Percentiles rank a stretch among this genome's conserved stretches.
These are phyloP conservation scores for Luffa acutangula DNA, from an alignment of 306 rosid species.

Conservation along the genomic window DNA sequence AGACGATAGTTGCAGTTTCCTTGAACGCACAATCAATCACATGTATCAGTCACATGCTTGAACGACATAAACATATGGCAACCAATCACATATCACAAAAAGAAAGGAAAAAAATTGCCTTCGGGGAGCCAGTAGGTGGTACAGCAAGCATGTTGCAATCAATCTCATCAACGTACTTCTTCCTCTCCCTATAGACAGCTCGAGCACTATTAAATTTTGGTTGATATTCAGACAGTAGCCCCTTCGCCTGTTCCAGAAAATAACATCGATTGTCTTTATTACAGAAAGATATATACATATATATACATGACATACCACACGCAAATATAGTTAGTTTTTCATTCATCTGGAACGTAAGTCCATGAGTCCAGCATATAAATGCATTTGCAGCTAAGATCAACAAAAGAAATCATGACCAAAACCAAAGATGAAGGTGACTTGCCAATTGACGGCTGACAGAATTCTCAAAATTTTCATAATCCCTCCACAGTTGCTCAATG, in stretches of 20 bases:
- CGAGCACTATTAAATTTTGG: conserved; percentile 81
- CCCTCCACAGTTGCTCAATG: conserved; percentile 92
- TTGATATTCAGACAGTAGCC: conserved; percentile 85
- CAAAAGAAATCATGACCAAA: conserved; percentile 11
- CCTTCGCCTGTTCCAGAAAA: conserved; percentile 71
- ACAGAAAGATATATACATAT: neutral
- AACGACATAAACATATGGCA: conserved; percentile 8
- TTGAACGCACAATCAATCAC: neutral
- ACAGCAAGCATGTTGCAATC: conserved; percentile 93
- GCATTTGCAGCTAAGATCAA: neutral
- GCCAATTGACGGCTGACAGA: conserved; percentile 95
- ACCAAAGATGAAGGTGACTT: conserved; percentile 20
- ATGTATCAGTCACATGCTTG: conserved; percentile 11
- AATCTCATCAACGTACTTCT: conserved; percentile 78
- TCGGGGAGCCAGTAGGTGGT: conserved; percentile 82
- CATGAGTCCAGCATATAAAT: neutral
- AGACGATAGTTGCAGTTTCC: neutral
- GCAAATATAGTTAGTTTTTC: neutral
- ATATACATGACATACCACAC: neutral
- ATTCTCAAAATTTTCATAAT: conserved; percentile 84
- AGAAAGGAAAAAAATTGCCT: conserved; percentile 27
- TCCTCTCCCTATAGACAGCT: conserved; percentile 93
- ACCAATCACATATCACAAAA: neutral
- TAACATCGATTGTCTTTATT: conserved; percentile 14
- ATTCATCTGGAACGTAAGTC: neutral